Base-by-base conservation (phyloP, 495 filamentous ascomycete species). In the Penicillium simplicissimum region DNA sequence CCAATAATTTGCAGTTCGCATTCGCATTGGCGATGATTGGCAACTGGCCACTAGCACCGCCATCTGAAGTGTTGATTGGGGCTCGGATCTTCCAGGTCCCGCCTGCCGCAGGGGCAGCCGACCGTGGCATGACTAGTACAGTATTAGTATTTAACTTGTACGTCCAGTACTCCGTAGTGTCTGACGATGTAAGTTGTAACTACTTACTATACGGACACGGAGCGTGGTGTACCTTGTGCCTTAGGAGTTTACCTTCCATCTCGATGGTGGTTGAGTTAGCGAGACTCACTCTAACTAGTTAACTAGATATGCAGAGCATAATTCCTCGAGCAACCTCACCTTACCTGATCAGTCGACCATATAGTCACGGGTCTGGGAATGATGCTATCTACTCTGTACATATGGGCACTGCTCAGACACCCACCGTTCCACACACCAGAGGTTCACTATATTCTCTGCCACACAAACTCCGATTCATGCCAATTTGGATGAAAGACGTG, bases 1-100 rank as follows among this genome's bases (percentile, higher is more conserved):
- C 60, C 61, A 71, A 64, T 65, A 58, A 58, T 59, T 42, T 54
- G 52, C 43, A 52, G 55, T 3, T 37, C 49, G 56, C 51, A 63
- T 63, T 58, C 52, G 48, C 48, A 52, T 49, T 58, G 38, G 42
- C 51, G 42, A 31, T 55, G 38, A 52, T 52, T 52, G 48, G 28
- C 48, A 11, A 17, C 5, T 25, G 48, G 31, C 28, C 7, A n/a
- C 33, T 28, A 13, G 31, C 10, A 25, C 23, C 23, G 23, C 23
- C 23, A 25, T 25, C 23, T 25, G 1, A 3, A 25, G 23, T 7
- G 5, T n/a, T n/a, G 6, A 28, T 51, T 51, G 33, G 52, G 19
- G 34, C 35, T 19, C 35, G 52, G 52, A 55, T 40, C 52, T 17
- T n/a, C 23, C 21, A 40, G 33, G 35, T 55, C 52, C 52, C 52